Percentiles rank a stretch among this genome's conserved stretches.
phyloP scores from a whole-genome alignment of 108 stramenopile genomes.

The Cyclotella choctawhatcheeana region DNA sequence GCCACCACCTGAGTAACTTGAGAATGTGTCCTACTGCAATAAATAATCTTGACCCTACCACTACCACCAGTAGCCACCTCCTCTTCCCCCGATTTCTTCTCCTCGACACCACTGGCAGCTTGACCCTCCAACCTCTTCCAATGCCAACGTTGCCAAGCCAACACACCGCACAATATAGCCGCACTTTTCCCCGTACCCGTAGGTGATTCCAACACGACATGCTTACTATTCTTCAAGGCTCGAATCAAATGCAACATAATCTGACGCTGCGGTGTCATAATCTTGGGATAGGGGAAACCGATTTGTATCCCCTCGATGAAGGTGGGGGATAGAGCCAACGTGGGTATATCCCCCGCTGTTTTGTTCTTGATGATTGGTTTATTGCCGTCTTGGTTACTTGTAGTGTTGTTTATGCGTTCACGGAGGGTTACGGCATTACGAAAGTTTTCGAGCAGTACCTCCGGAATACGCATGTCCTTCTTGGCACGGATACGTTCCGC shows the following conservation, averaged over 20 bases:
- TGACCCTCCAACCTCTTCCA: conserved; percentile 4
- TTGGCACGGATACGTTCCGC: not conserved
- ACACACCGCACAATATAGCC: conserved; percentile 72
- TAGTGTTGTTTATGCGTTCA: not conserved
- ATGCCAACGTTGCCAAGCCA: conserved; percentile 81
- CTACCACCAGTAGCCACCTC: too few species aligned
- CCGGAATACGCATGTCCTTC: conserved; percentile 52
- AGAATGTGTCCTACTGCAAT: conserved; percentile 92
- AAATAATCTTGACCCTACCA: conserved; percentile 70
- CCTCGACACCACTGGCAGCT: conserved; percentile 1
- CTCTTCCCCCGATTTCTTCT: too few species aligned
- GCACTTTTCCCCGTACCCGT: conserved; percentile 86
- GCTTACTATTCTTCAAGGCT: conserved; percentile 64
- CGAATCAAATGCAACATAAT: conserved; percentile 78
- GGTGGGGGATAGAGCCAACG: conserved; percentile 54
- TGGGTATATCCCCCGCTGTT: conserved; percentile 74
- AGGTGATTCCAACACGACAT: conserved; percentile 81
- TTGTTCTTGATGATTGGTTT: conserved; percentile 5
- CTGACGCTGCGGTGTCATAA: conserved; percentile 78
- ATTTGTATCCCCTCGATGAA: conserved; percentile 72
- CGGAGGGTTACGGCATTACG: conserved; percentile 25
- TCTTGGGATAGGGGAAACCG: conserved; percentile 74
- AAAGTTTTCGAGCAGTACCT: conserved; percentile 54
- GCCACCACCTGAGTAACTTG: conserved; percentile 94
- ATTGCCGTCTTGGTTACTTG: not conserved